These are phyloP conservation scores for Rutstroemia sp. DNA, from an alignment of 2,329 filamentous ascomycete genomes.

Conservation along the genomic window DNA sequence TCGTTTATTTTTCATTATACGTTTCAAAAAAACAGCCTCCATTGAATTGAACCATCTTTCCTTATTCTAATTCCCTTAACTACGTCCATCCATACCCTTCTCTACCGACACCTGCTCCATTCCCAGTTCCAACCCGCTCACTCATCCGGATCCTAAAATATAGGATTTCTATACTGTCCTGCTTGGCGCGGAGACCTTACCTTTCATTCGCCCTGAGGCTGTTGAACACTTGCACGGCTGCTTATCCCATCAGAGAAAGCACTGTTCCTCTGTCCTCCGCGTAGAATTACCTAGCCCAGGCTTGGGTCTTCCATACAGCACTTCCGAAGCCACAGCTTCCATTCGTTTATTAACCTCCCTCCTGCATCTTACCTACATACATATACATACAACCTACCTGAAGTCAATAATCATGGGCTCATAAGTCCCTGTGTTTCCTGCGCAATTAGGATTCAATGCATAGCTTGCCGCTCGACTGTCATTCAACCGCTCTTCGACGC, in stretches of 20 bases:
- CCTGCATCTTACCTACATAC: slow-evolving; percentile 11
- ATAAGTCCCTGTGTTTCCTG: slow-evolving; percentile 15
- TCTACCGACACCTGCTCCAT: no score
- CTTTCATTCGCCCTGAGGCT: slow-evolving; percentile 22
- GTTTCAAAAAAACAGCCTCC: background rate
- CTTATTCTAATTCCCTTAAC: background rate
- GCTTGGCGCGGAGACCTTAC: slow-evolving; percentile 20
- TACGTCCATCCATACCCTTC: no score
- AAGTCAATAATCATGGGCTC: slow-evolving; percentile 18
- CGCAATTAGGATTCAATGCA: slow-evolving; percentile 1
- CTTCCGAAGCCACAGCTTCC: slow-evolving; percentile 22
- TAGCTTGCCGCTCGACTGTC: slow-evolving; percentile 6
- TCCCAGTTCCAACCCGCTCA: no score
- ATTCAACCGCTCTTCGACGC: background rate
- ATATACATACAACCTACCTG: background rate
- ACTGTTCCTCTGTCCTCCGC: slow-evolving; percentile 19
- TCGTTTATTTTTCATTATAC: background rate
- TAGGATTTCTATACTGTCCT: slow-evolving; percentile 14
- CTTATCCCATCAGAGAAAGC: slow-evolving; percentile 19
- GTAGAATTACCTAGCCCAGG: slow-evolving; percentile 21
- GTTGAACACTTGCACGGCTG: slow-evolving; percentile 21
- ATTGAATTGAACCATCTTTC: slow-evolving; percentile 6
- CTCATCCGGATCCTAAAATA: slow-evolving; percentile 11
- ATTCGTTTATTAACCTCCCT: slow-evolving; percentile 14
- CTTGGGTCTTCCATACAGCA: slow-evolving; percentile 18